These are phyloP conservation scores for Closterium sp. DNA, from an alignment of 139 green algal species.

Conservation along the genomic window DNA sequence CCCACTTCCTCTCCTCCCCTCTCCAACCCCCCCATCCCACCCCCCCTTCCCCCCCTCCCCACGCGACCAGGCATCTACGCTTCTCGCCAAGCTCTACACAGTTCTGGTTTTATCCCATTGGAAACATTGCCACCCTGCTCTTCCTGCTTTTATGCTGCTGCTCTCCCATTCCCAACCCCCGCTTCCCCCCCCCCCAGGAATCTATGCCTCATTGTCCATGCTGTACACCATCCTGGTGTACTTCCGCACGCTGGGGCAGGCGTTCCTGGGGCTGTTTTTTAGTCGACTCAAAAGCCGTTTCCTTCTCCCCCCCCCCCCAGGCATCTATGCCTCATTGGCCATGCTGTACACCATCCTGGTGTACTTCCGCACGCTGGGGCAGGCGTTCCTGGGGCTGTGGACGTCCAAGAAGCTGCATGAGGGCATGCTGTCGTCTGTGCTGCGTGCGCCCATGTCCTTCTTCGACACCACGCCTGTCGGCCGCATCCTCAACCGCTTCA, in stretches of 20 bases:
- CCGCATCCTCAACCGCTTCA: slow-evolving; percentile 88
- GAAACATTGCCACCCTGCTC: no score
- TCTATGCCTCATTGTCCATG: slow-evolving; percentile 65
- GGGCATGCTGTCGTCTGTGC: slow-evolving; percentile 64
- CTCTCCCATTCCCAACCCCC: no score
- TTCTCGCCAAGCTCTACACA: slow-evolving; percentile 60
- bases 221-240: slow-evolving; percentile 60
- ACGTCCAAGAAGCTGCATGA: slow-evolving; percentile 59
- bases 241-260: slow-evolving; percentile 49
- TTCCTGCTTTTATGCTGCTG: no score
- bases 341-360: slow-evolving; percentile 58
- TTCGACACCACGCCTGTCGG: slow-evolving; percentile 91
- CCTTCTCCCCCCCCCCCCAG: not conserved
- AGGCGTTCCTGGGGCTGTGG: slow-evolving; percentile 42
- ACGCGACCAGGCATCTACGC: slow-evolving; percentile 69
- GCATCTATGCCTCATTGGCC: slow-evolving; percentile 67
- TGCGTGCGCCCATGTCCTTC: slow-evolving; percentile 79
- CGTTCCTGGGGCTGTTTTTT: slow-evolving; percentile 42
- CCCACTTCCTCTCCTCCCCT: not conserved
- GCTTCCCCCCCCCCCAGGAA: slow-evolving; percentile 20
- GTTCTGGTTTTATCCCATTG: no score
- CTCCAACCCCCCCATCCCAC: not conserved
- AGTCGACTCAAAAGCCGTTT: slow-evolving; percentile 39
- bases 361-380: slow-evolving; percentile 54
- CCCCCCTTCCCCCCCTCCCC: not conserved